Base-by-base conservation (phyloP, 2,329 filamentous ascomycete genomes). In the Aureobasidium lini region DNA sequence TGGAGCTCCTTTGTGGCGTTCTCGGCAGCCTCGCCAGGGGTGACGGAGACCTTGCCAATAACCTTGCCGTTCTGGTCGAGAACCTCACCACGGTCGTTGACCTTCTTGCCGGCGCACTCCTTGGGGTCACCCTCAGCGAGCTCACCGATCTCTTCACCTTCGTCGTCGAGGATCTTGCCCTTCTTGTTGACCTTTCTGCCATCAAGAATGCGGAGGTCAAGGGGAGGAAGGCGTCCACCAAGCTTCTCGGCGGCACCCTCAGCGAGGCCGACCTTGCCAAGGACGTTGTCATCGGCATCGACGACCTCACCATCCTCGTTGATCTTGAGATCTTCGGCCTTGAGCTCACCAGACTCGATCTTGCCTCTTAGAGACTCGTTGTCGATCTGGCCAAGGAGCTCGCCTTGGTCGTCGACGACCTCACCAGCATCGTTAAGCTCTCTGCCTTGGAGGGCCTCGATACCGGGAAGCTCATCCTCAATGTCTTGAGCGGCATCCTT, bases 171-270 rank as follows among this genome's bases (percentile, higher is more conserved):
- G 57, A 80, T 71, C 70, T 78, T 77, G 70, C 77, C 77, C 72
- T 82, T 82, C 73, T 81, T 82, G 72, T 82, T 82, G 70, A 82
- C 75, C 69, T 81, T 81, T 57, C 78, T 73, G 65, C 80, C 77
- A 66, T 81, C 72, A 49, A 81, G 66, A 66, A 79, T 79, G 59
- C 76, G 72, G 44, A 77, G 68, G 63, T 79, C 77, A 44, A 78
- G 71, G 52, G 66, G 62, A 42, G 70, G 65, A 29, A 72, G 70
- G 37, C 70, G 65, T 57, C 76, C 74, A 63, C 74, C 72, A 61
- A 78, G 73, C 66, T 75, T 76, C 63, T 79, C 76, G 54, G 75
- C 72, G 63, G 76, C 73, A 61, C 76, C 76, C 56, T 79, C 76
- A 49, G 76, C 77, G 62, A 79, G 75, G 63, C 80, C 77, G 57